Conservation (phyloP, 768 basidiomycete species). For the Termitomyces titanicus region DNA sequence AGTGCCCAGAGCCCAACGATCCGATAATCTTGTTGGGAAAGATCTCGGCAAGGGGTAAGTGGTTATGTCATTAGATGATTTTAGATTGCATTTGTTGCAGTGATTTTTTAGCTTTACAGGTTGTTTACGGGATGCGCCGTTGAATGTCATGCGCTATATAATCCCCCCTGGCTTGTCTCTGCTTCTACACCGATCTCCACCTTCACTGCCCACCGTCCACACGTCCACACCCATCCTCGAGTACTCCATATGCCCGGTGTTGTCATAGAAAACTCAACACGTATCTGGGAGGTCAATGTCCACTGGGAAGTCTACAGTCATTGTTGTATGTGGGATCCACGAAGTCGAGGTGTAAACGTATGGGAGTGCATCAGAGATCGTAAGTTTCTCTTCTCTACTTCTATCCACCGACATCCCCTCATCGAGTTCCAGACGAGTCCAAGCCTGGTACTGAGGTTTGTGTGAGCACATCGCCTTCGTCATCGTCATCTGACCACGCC, state of each 20-base stretch:
- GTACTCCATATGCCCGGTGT: constrained; percentile 33
- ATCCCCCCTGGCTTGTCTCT: constrained; percentile 8
- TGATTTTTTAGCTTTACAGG: constrained; percentile 11
- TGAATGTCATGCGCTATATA: constrained; percentile 19
- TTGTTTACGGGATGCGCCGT: constrained; percentile 13
- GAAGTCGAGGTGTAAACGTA: constrained; percentile 64
- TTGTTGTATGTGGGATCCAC: constrained; percentile 69
- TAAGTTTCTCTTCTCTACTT: constrained; percentile 33
- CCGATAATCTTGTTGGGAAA: constrained; percentile 14
- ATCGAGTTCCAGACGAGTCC: constrained; percentile 47
- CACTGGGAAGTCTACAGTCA: constrained; percentile 64
- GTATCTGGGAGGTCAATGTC: constrained; percentile 67
- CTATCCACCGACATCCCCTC: constrained; percentile 2
- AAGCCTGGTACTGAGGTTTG: constrained; percentile 43
- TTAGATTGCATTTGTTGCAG: constrained; percentile 14
- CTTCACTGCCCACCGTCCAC: background rate
- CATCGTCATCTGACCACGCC: constrained; percentile 12
- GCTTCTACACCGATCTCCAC: background rate
- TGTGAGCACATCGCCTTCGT: background rate
- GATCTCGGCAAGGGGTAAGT: constrained; percentile 5
- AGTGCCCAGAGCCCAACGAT: background rate
- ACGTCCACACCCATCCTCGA: constrained; percentile 3
- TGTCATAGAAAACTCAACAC: constrained; percentile 62
- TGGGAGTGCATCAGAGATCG: constrained; percentile 74
- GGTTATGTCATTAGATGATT: constrained; percentile 14